Conservation (phyloP, 2,329 filamentous ascomycete genomes). For the Paecilomyces fulvus region DNA sequence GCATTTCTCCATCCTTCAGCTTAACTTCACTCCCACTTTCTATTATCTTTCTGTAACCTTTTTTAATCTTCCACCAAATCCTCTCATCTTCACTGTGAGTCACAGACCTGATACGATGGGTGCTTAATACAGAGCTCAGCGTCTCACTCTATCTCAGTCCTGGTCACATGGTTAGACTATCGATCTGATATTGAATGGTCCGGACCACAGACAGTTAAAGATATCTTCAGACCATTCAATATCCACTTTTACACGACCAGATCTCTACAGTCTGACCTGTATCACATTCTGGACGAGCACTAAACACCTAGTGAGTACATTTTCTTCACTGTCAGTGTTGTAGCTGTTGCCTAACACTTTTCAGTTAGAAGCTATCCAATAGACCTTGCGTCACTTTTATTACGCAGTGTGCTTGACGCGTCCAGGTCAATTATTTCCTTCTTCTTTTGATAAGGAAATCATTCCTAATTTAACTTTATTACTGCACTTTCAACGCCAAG, state of each 20-base stretch:
- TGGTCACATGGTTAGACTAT: neutral
- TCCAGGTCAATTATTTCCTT: neutral
- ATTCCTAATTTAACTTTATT: neutral
- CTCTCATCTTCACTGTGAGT: neutral
- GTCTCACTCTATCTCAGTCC: neutral
- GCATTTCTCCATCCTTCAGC: constrained; percentile 7
- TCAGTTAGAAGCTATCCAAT: neutral
- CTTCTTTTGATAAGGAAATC: neutral
- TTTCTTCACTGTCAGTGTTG: neutral
- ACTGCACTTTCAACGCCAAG: neutral
- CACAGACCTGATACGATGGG: neutral
- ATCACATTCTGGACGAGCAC: neutral
- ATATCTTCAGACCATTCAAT: neutral
- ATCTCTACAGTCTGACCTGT: neutral
- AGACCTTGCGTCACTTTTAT: neutral
- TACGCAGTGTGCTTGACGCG: neutral
- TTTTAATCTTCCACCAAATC: neutral
- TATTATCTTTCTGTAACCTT: neutral
- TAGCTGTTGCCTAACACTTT: neutral
- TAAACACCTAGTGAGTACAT: neutral
- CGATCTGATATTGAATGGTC: neutral
- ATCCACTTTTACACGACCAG: neutral
- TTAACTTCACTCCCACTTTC: neutral
- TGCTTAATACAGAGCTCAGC: neutral
- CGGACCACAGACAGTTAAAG: neutral